phyloP scores from a whole-genome alignment of 768 basidiomycete genomes.

The Hygrocybe coccinea region DNA sequence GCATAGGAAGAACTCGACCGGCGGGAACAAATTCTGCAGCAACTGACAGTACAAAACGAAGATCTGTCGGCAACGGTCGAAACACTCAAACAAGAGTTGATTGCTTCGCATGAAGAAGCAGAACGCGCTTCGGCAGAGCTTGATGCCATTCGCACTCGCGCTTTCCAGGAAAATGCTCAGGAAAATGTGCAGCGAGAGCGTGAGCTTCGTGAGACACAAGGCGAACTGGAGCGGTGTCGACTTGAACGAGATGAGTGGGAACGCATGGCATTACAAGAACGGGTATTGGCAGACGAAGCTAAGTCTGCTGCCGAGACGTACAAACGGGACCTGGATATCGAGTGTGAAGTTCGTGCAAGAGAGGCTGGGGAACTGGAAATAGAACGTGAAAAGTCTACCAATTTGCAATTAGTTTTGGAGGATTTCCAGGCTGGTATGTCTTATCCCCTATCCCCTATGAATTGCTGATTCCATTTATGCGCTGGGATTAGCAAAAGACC shows the following conservation, averaged over 20 bases:
- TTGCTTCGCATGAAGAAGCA: conserved; percentile 69
- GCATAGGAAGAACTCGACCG: conserved; percentile 96
- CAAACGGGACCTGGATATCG: conserved; percentile 62
- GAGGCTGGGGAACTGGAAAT: conserved; percentile 54
- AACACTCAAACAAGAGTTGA: conserved; percentile 76
- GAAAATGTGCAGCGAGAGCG: conserved; percentile 69
- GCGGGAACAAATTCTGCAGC: conserved; percentile 77
- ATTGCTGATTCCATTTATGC: conserved; percentile 8
- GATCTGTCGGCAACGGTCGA: conserved; percentile 67
- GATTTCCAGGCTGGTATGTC: conserved; percentile 89
- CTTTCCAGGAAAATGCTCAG: conserved; percentile 62
- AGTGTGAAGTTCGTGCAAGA: conserved; percentile 53
- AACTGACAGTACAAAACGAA: conserved; percentile 72
- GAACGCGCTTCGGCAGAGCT: conserved; percentile 68
- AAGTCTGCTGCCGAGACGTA: conserved; percentile 51
- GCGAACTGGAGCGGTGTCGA: conserved; percentile 82
- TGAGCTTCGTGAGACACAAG: conserved; percentile 74
- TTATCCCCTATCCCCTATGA: background rate
- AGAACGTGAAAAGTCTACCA: conserved; percentile 70
- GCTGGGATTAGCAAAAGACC: conserved; percentile 67
- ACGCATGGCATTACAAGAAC: conserved; percentile 51
- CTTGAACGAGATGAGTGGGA: conserved; percentile 71
- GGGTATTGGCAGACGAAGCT: conserved; percentile 65
- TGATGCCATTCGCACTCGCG: conserved; percentile 57
- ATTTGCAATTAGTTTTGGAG: conserved; percentile 87